Percentiles rank a stretch among this genome's conserved stretches.
phyloP scores from a whole-genome alignment of 2,329 filamentous ascomycete genomes.

The Zalaria obscura region DNA sequence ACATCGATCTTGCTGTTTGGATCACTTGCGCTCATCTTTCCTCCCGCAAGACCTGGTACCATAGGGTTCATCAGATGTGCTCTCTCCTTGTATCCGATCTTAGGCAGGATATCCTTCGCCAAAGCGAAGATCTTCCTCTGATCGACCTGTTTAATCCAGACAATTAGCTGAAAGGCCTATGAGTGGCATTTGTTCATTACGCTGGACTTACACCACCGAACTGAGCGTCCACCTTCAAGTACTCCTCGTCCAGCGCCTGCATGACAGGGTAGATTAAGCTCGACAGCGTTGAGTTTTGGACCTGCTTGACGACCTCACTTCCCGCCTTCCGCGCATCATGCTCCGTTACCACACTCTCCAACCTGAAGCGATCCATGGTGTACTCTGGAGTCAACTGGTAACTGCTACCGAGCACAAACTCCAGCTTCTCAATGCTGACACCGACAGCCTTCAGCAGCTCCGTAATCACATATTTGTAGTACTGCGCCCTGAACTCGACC shows the following conservation, averaged over 20 bases:
- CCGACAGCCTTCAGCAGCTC: conserved; percentile 62
- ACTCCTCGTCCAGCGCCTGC: conserved; percentile 82
- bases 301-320: conserved; percentile 89
- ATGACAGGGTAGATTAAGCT: conserved; percentile 75
- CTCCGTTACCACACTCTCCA: conserved; percentile 57
- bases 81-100: conserved; percentile 68
- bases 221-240: conserved; percentile 76
- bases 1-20: conserved; percentile 81
- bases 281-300: conserved; percentile 56
- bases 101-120: conserved; percentile 72
- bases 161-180: no score
- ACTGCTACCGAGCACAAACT: conserved; percentile 65
- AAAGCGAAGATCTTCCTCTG: conserved; percentile 82
- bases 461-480: conserved; percentile 68
- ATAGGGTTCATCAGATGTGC: conserved; percentile 73
- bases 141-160: conserved; percentile 33
- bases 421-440: conserved; percentile 63
- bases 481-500: conserved; percentile 66
- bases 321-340: conserved; percentile 82
- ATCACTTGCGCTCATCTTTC: conserved; percentile 65
- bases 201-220: conserved; percentile 54
- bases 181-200: no score
- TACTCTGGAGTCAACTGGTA: conserved; percentile 62
- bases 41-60: conserved; percentile 70
- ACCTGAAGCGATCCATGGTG: conserved; percentile 75